phyloP scores from a whole-genome alignment of 225 moss, liverwort and hornwort genomes.

The Sphagnum tenellum region DNA sequence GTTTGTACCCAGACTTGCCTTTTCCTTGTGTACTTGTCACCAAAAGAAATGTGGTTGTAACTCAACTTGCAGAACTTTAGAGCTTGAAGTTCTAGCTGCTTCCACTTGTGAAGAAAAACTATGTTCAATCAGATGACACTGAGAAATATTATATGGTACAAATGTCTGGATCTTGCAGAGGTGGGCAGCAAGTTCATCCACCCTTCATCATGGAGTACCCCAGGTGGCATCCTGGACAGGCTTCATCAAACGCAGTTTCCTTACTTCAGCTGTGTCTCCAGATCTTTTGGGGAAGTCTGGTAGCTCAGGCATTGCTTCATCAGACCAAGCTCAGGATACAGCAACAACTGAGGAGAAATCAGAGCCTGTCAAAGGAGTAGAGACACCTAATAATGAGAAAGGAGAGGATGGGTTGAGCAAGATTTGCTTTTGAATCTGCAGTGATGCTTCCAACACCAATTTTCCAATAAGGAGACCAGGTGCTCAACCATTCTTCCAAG shows the following conservation, averaged over 20 bases:
- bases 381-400: conserved; percentile 33
- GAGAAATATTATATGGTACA: no score
- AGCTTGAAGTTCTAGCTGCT: no score
- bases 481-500: no score
- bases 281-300: conserved; percentile 24
- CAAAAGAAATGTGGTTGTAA: no score
- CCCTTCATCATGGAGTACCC: conserved; percentile 30
- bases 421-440: no score
- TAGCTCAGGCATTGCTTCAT: conserved; percentile 13
- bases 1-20: no score
- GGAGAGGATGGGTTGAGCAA: conserved; percentile 1
- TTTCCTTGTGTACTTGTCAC: no score
- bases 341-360: conserved; percentile 20
- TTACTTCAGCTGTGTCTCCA: conserved; percentile 26
- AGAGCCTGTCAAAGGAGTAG: conserved; percentile 27
- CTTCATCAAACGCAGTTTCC: conserved; percentile 16
- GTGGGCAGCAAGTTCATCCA: conserved; percentile 21
- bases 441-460: no score
- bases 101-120: no score
- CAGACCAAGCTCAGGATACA: conserved; percentile 10
- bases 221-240: conserved; percentile 25
- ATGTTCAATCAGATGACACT: no score
- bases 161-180: conserved; percentile 16
- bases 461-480: no score
- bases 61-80: no score